Evolutionary conservation across 805 yeast species (phyloP).

Genomic region (Cyberlindnera petersonii): DNA sequence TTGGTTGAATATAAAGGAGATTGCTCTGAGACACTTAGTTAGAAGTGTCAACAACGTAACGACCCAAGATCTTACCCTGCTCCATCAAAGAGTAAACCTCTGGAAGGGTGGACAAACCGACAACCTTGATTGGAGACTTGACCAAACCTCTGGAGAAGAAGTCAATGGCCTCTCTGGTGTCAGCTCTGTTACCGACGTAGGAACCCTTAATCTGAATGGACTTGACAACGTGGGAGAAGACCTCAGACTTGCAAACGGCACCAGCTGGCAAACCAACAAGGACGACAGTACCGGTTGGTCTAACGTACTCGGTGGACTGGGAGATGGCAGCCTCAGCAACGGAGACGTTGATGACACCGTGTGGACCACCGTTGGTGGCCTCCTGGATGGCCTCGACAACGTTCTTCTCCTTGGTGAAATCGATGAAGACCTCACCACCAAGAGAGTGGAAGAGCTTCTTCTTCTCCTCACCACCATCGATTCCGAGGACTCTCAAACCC

Average conservation of each 20-base stretch:
- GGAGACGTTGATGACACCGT: slow-evolving; percentile 72
- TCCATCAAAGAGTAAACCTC: slow-evolving; percentile 72
- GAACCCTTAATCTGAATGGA: slow-evolving; percentile 74
- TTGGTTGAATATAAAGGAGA: not conserved
- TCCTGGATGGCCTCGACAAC: slow-evolving; percentile 50
- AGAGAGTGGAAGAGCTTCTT: slow-evolving; percentile 47
- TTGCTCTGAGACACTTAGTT: slow-evolving; percentile 37
- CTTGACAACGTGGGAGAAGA: slow-evolving; percentile 70
- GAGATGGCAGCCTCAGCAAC: slow-evolving; percentile 66
- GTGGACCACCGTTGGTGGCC: slow-evolving; percentile 71
- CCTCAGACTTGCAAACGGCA: slow-evolving; percentile 65
- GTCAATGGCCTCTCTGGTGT: slow-evolving; percentile 75
- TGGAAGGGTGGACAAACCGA: slow-evolving; percentile 69
- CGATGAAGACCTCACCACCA: slow-evolving; percentile 65
- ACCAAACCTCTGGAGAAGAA: slow-evolving; percentile 71
- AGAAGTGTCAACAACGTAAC: slow-evolving; percentile 80
- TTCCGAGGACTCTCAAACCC: slow-evolving; percentile 69
- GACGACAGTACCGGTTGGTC: slow-evolving; percentile 67
- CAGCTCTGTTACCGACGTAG: slow-evolving; percentile 86
- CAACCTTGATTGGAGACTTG: slow-evolving; percentile 69
- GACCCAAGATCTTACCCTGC: slow-evolving; percentile 80
- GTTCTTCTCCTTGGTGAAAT: slow-evolving; percentile 53
- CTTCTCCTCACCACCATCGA: slow-evolving; percentile 69
- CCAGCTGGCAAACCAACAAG: slow-evolving; percentile 78
- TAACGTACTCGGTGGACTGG: slow-evolving; percentile 55